Base-by-base conservation (phyloP, 2,329 filamentous ascomycete species). In the Aspergillus pseudoviridinutans region DNA sequence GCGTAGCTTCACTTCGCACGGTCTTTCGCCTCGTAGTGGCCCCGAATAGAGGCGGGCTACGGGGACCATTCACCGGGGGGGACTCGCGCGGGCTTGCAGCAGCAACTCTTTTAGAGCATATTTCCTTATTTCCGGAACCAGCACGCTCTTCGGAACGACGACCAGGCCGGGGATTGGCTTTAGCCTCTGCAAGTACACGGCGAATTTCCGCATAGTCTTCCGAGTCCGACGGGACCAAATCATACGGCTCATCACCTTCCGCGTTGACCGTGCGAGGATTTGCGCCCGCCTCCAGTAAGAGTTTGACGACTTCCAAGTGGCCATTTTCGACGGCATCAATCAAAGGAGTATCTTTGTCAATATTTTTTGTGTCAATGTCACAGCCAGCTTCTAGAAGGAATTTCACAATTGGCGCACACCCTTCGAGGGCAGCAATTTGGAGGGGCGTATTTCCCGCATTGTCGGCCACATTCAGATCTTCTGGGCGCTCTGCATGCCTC, bases 291-390 rank as follows among this genome's bases (percentile, higher is more conserved):
- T 89, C 85, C 2, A 99, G 80, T 35, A 99, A 79, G 9, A 96
- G 80, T 67, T 87, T 90, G 46, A 99, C 90, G 3, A 97, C 93
- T 20, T 89, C 90, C 7, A 96, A 73, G 70, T 99, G 92, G 1
- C 91, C 91, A 68, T 99, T 99, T 66, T 97, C 94, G 28, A 97
- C 92, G 4, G 94, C 94, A 78, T 99, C 94, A 54, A 99, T 88
- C 38, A 99, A 82, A 28, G 94, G 94, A 0, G 94, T 97, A 68
- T 99, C 94, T 68, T 91, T 91, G 66, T 92, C 88, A 57, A 85
- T 84, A 57, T 86, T 87, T 66, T 91, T 87, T 51, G 82, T 93
- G 68, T 97, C 90, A 49, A 94, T 82, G 55, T 90, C 88, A 74
- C 92, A 96, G 35, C 91, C 90, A 61, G 91, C 87, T 8, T 90